These are phyloP conservation scores for Malus asiatica DNA, from an alignment of 306 rosid genomes.

Conservation along the genomic window DNA sequence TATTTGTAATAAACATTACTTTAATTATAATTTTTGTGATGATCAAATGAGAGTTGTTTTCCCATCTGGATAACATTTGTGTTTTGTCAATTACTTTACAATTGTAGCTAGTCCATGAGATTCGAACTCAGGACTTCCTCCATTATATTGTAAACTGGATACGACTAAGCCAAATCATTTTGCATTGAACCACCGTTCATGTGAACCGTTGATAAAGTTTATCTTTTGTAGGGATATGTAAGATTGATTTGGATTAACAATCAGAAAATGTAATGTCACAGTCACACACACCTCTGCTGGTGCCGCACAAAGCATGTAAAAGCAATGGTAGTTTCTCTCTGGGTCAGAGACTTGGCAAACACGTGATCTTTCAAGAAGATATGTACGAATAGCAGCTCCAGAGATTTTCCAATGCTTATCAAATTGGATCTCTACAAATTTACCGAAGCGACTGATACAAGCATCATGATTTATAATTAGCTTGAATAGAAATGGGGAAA, in stretches of 20 bases:
- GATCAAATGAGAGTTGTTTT: no score
- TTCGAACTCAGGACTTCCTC: neutral
- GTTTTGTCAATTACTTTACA: neutral
- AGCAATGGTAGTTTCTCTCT: conserved; percentile 97
- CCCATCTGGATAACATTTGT: neutral
- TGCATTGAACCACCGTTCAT: neutral
- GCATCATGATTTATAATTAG: conserved; percentile 10
- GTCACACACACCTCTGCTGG: conserved; percentile 78
- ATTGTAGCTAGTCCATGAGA: neutral
- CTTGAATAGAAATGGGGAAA: conserved; percentile 23
- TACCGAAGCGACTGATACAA: conserved; percentile 94
- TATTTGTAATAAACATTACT: no score
- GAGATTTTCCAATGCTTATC: conserved; percentile 97
- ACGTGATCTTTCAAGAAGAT: conserved; percentile 96
- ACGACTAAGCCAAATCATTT: neutral
- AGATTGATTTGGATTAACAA: neutral
- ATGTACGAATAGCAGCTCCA: conserved; percentile 92
- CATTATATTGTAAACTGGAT: neutral
- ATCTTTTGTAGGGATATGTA: no score
- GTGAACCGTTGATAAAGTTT: neutral
- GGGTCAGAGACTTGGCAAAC: conserved; percentile 97
- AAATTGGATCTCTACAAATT: conserved; percentile 98
- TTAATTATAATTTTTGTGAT: no score
- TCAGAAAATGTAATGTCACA: neutral
- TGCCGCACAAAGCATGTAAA: conserved; percentile 96